phyloP scores from a whole-genome alignment of 2,329 filamentous ascomycete genomes.

The Microdochium paspali region DNA sequence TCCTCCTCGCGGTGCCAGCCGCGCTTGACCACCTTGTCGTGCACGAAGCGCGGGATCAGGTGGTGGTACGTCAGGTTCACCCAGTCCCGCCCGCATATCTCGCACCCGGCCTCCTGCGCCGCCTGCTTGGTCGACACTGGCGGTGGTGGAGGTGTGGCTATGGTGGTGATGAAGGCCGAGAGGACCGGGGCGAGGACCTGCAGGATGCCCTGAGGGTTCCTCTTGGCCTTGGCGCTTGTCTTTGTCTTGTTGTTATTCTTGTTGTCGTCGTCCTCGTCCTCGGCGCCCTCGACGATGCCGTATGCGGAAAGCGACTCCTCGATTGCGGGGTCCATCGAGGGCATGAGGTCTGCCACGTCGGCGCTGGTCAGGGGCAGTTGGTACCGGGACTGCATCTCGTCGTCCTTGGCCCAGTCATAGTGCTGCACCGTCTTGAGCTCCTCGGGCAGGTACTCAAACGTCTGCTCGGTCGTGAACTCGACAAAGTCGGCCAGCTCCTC shows the following conservation, averaged over 20 bases:
- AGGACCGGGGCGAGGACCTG: constrained; percentile 56
- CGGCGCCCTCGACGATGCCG: constrained; percentile 40
- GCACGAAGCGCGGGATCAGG: constrained; percentile 69
- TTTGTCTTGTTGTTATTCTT: background rate
- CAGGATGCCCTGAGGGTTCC: constrained; percentile 26
- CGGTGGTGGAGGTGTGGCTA: constrained; percentile 53
- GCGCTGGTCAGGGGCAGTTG: constrained; percentile 41
- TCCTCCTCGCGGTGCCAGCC: constrained; percentile 71
- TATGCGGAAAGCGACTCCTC: constrained; percentile 62
- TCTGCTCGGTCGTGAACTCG: constrained; percentile 64
- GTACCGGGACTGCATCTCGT: constrained; percentile 44
- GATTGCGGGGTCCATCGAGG: constrained; percentile 47
- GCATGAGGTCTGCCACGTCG: constrained; percentile 40
- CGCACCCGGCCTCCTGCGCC: constrained; percentile 44
- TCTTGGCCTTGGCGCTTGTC: background rate
- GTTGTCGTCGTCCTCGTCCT: constrained; percentile 17
- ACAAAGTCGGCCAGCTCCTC: constrained; percentile 74
- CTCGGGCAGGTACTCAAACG: constrained; percentile 55
- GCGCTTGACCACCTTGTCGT: constrained; percentile 65
- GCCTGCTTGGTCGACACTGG: constrained; percentile 45
- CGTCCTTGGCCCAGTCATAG: constrained; percentile 38
- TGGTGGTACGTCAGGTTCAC: constrained; percentile 77
- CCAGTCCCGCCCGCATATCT: constrained; percentile 68
- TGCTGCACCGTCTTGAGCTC: constrained; percentile 55
- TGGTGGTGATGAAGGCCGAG: constrained; percentile 47